Evolutionary conservation across 2,329 filamentous ascomycete species (phyloP), one percentile per base, ranked within the genome.

Genomic region (Xylariomycetidae sp.): DNA sequence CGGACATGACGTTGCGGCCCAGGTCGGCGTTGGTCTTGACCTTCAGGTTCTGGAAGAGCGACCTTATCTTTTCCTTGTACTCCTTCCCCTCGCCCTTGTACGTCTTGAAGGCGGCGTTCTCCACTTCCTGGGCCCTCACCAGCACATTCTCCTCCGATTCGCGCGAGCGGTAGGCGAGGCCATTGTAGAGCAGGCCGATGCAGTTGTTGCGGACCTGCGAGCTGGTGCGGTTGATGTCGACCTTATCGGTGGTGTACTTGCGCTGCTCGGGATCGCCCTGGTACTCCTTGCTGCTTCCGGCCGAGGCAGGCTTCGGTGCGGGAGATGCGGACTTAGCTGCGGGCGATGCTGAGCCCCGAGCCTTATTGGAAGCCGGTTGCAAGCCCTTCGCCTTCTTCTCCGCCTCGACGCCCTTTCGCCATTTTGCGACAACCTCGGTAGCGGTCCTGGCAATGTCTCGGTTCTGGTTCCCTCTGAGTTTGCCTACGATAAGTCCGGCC

Each of bases 11-110:
- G 43, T 80, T 77, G 41, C 71, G 70, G 32, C 88, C 82, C 26
- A 98, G 76, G 40, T 78, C 74, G 23, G 76, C 71, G 64, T 96
- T 96, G 43, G 79, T 82, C 64, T 85, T 89, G 67, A 86, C 87
- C 70, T 95, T 96, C 49, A 98, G 76, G 56, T 96, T 96, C 58
- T 89, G 79, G 65, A 87, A 96, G 15, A 98, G 77, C 14, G 87
- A 93, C 47, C 90, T 84, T 51, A 96, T 82, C 70, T 95, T 95
- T 46, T 72, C 73, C 56, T 83, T 82, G 72, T 98, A 98, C 31
- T 81, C 76, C 29, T 77, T 64, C 12, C 71, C 81, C 51, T 88
- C 82, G 34, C 81, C 79, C 36, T 82, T 80, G 58, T 79, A 82
- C 19, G 72, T 64, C 36, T 70, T 72, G 62, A 72, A 89, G 5